Evolutionary conservation across 345 rosid species (phyloP).

Genomic region (Pistacia atlantica): DNA sequence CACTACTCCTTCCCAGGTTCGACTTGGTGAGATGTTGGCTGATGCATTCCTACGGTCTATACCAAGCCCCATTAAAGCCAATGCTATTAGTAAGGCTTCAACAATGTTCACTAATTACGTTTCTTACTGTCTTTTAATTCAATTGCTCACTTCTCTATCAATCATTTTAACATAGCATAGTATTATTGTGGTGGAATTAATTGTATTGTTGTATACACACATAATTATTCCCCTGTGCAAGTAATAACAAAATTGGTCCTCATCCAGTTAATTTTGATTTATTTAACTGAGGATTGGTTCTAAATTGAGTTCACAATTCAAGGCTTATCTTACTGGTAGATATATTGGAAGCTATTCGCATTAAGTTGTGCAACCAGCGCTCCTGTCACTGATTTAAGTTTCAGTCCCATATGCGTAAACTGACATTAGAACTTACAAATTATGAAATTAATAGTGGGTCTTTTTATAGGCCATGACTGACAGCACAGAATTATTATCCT

Average conservation of each 20-base stretch:
- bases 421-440: neutral
- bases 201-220: neutral
- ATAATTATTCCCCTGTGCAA: no score
- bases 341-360: no score
- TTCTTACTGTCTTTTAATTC: neutral
- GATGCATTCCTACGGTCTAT: conserved; percentile 44
- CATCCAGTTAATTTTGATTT: neutral
- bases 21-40: conserved; percentile 65
- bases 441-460: neutral
- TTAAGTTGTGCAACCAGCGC: no score
- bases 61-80: conserved; percentile 15
- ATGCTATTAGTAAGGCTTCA: neutral
- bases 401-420: neutral
- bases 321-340: neutral
- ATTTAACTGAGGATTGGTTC: neutral
- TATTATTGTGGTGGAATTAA: neutral
- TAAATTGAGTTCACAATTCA: no score
- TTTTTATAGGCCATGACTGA: no score
- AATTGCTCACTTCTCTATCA: conserved; percentile 8
- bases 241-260: neutral
- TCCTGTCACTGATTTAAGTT: neutral
- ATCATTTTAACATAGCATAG: neutral
- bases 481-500: no score
- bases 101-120: neutral
- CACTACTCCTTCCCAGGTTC: conserved; percentile 67